Percentiles rank a stretch among this genome's conserved stretches.
Conservation (phyloP, 768 basidiomycete species). For the Tulasnella sp. region DNA sequence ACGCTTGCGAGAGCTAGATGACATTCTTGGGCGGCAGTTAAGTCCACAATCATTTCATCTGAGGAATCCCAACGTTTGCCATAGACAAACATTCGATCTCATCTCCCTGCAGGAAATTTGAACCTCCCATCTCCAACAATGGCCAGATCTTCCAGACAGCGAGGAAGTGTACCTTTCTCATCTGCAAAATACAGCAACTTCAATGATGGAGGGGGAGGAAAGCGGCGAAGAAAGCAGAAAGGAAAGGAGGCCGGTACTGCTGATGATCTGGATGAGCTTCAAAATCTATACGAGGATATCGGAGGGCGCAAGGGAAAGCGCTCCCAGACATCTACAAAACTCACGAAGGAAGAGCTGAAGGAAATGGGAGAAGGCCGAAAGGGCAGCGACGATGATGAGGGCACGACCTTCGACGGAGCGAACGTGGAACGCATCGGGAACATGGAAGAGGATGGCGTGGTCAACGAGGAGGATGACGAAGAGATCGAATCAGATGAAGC, state of each 20-base stretch:
- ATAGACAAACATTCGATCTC: no score
- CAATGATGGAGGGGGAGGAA: not conserved
- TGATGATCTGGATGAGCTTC: not conserved
- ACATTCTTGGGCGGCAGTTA: no score
- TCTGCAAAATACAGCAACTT: not conserved
- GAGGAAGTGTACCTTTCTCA: not conserved
- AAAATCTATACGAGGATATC: not conserved
- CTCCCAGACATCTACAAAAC: not conserved
- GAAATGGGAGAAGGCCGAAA: not conserved
- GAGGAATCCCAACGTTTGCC: no score
- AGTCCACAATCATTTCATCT: no score
- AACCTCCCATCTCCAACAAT: no score
- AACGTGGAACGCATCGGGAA: constrained; percentile 14
- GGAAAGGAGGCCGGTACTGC: no score
- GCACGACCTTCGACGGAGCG: not conserved
- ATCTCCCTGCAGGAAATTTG: no score
- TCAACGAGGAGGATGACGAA: constrained; percentile 60
- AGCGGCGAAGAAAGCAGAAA: not conserved
- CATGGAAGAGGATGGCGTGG: constrained; percentile 25
- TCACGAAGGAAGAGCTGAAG: not conserved
- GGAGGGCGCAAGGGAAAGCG: not conserved
- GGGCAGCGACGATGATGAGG: not conserved
- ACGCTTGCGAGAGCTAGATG: no score
- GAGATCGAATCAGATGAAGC: constrained; percentile 79
- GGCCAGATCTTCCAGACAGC: not conserved